Evolutionary conservation across 2,329 filamentous ascomycete species (phyloP), one percentile per base, ranked within the genome.

Genomic region (Xylaria sp.): DNA sequence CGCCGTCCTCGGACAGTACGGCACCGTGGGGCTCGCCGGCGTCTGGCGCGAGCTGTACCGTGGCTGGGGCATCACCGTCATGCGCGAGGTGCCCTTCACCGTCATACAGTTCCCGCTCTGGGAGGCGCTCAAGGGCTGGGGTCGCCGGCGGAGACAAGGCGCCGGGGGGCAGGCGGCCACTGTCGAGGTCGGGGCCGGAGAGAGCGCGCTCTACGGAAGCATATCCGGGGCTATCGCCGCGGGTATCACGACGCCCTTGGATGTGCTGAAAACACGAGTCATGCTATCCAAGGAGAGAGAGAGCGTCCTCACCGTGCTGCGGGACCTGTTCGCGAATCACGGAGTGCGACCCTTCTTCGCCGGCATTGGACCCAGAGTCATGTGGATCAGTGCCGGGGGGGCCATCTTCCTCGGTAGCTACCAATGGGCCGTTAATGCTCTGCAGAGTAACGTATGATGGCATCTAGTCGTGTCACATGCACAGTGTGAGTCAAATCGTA

Each of bases 71-170:
- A 94, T 98, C 74, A 99, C 96, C 1, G 90, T 99, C 60, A 91
- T 97, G 82, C 89, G 96, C 67, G 96, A 99, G 84, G 94, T 99
- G 69, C 96, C 96, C 4, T 99, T 99, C 77, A 98, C 97, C 2
- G 90, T 97, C 10, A 92, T 99, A 70, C 96, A 99, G 81, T 99
- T 99, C 79, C 96, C 96, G 53, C 86, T 99, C 70, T 99, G 96
- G 96, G 96, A 99, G 81, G 89, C 87, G 4, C 87, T 98, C 86
- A 98, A 97, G 85, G 84, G 85, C 48, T 93, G 88, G 86, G 85
- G 89, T 6, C 80, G 85, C 50, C 75, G 81, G 46, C 79, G 83
- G 56, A 78, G 82, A 53, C 76, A 76, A 39, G 72, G 70, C 20
- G 63, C 66, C 0, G 60, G 43, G 28, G 67, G 68, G 0, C 9